phyloP scores from a whole-genome alignment of 2,329 filamentous ascomycete species.

The Hansfordia pulvinata region DNA sequence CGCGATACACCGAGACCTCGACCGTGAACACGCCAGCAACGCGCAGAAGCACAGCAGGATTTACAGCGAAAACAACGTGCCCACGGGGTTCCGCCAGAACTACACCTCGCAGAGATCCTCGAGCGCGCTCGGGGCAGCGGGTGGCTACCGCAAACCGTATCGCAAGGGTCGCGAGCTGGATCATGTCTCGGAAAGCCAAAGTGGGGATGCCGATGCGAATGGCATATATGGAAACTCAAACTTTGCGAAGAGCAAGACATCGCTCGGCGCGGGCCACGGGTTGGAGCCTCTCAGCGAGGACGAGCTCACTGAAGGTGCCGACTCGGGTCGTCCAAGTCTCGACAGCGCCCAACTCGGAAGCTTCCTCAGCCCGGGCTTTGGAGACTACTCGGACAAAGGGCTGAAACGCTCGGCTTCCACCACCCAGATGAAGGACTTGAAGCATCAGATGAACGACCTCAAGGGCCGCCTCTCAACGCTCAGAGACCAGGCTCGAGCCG shows the following conservation, averaged over 20 bases:
- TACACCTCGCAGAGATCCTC: conserved; percentile 42
- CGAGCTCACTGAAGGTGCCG: conserved; percentile 19
- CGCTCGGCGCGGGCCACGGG: conserved; percentile 21
- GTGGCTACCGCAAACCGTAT: conserved; percentile 38
- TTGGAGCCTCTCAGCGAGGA: conserved; percentile 43
- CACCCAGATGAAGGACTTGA: conserved; percentile 59
- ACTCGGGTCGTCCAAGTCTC: conserved; percentile 9
- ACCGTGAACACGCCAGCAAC: conserved; percentile 9
- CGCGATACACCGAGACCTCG: conserved; percentile 18
- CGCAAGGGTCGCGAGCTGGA: conserved; percentile 12
- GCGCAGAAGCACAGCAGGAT: conserved; percentile 41
- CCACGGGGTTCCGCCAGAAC: conserved; percentile 24
- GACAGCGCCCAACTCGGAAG: conserved; percentile 19
- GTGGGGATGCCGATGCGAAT: conserved; percentile 9
- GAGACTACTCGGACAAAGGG: conserved; percentile 27
- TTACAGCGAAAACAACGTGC: conserved; percentile 45
- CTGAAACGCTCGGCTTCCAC: conserved; percentile 56
- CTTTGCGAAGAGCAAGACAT: conserved; percentile 19
- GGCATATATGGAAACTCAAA: conserved; percentile 8
- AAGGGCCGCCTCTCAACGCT: conserved; percentile 75
- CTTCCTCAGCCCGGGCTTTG: conserved; percentile 31
- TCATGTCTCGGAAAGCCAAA: conserved; percentile 19
- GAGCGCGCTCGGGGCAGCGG: conserved; percentile 47
- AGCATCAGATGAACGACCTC: conserved; percentile 74
- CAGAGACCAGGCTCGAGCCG: conserved; percentile 65